Evolutionary conservation across 768 basidiomycete species (phyloP).

Genomic region (Astraeus odoratus): DNA sequence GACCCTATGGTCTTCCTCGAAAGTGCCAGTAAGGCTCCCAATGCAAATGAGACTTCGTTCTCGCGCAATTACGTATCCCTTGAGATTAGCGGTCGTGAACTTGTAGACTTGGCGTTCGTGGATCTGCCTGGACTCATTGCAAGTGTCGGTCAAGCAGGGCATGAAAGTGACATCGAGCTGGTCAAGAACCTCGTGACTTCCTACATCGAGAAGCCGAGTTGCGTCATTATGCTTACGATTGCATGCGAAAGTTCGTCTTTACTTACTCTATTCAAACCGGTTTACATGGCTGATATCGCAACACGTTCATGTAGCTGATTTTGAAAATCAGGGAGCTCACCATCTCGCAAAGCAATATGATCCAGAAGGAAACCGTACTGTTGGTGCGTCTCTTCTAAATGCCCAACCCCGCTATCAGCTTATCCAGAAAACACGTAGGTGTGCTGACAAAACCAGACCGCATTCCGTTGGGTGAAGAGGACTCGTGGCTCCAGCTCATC

Average conservation of each 20-base stretch:
- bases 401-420: slow-evolving; percentile 44
- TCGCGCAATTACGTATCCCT: slow-evolving; percentile 46
- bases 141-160: slow-evolving; percentile 38
- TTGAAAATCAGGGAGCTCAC: slow-evolving; percentile 73
- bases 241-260: too few relatives aligned
- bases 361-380: slow-evolving; percentile 57
- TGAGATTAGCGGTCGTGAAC: slow-evolving; percentile 46
- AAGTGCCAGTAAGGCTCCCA: background rate
- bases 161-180: slow-evolving; percentile 45
- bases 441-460: slow-evolving; percentile 75
- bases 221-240: too few relatives aligned
- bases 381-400: slow-evolving; percentile 45
- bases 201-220: slow-evolving; percentile 60
- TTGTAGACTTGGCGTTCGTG: slow-evolving; percentile 53
- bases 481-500: slow-evolving; percentile 48
- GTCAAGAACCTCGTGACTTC: slow-evolving; percentile 46
- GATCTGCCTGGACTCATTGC: slow-evolving; percentile 56
- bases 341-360: slow-evolving; percentile 54
- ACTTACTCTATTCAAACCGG: slow-evolving; percentile 35
- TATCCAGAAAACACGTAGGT: slow-evolving; percentile 30
- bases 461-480: slow-evolving; percentile 25
- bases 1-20: slow-evolving; percentile 12
- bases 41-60: slow-evolving; percentile 24
- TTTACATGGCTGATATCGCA: slow-evolving; percentile 23
- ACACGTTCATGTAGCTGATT: slow-evolving; percentile 61